phyloP scores from a whole-genome alignment of 371 early-diverging fungal genomes.

The Circinella minor region DNA sequence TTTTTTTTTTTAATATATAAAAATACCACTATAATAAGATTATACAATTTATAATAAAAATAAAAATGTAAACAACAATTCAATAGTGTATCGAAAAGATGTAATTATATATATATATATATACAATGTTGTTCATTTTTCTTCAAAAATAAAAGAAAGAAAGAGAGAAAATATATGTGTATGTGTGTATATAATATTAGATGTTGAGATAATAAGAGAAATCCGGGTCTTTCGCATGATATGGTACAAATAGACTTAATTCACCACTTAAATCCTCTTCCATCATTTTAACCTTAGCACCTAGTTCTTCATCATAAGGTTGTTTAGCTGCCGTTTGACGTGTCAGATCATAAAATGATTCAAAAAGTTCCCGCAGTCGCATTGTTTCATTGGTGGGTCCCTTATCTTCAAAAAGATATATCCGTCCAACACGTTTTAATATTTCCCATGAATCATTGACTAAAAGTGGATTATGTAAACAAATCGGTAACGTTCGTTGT shows the following conservation, averaged over 20 bases:
- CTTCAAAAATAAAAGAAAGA: no score
- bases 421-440: conserved; percentile 6
- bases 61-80: no score
- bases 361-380: not conserved
- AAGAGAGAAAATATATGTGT: no score
- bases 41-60: no score
- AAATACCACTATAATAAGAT: no score
- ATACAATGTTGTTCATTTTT: not conserved
- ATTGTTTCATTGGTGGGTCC: not conserved
- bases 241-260: not conserved
- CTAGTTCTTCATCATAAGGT: not conserved
- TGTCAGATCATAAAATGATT: not conserved
- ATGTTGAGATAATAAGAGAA: conserved; percentile 6
- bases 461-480: conserved; percentile 1
- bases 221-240: conserved; percentile 1
- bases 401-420: conserved; percentile 2
- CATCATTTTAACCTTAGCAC: not conserved
- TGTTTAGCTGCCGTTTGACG: not conserved
- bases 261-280: not conserved
- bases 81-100: no score
- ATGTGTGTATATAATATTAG: not conserved
- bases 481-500: not conserved
- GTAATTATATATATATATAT: not conserved
- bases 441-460: not conserved
- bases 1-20: no score